These are phyloP conservation scores for Mycocentrospora acerina DNA, from an alignment of 2,329 filamentous ascomycete genomes.

Conservation along the genomic window DNA sequence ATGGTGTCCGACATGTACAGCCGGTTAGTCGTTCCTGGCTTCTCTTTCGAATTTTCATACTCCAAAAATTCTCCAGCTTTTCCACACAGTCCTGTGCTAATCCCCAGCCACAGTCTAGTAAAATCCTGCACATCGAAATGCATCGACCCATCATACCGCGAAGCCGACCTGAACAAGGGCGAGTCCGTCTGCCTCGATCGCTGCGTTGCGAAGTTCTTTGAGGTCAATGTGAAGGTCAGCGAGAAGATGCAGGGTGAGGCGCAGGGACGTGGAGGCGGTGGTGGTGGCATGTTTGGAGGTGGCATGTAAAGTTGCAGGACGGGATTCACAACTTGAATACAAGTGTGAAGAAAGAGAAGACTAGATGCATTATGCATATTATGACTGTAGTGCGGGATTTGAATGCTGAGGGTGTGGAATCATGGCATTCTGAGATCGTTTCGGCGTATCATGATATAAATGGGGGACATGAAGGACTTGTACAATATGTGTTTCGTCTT, in stretches of 20 bases:
- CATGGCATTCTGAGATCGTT: neutral
- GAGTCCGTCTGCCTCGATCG: slow-evolving; percentile 98
- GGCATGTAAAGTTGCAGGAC: slow-evolving; percentile 27
- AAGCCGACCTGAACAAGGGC: slow-evolving; percentile 97
- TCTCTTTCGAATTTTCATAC: too few species aligned
- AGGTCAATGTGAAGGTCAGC: slow-evolving; percentile 95
- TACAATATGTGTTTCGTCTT: slow-evolving; percentile 18
- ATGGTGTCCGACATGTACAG: slow-evolving; percentile 98
- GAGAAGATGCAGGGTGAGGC: slow-evolving; percentile 94
- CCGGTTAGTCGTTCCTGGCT: slow-evolving; percentile 65
- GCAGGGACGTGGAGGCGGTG: slow-evolving; percentile 53
- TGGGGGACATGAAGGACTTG: slow-evolving; percentile 7
- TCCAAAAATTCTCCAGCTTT: neutral
- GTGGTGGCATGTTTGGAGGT: slow-evolving; percentile 29
- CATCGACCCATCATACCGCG: slow-evolving; percentile 87
- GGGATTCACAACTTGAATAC: too few species aligned
- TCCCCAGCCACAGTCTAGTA: slow-evolving; percentile 62
- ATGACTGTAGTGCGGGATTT: neutral
- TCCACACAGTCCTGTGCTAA: slow-evolving; percentile 3
- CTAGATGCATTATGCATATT: neutral
- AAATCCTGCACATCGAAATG: slow-evolving; percentile 93
- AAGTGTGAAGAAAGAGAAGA: too few species aligned
- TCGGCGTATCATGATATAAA: neutral
- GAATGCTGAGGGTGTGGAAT: too few species aligned
- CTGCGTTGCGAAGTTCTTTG: slow-evolving; percentile 97